Conservation (phyloP, 345 rosid species). For the Linum usitatissimum region DNA sequence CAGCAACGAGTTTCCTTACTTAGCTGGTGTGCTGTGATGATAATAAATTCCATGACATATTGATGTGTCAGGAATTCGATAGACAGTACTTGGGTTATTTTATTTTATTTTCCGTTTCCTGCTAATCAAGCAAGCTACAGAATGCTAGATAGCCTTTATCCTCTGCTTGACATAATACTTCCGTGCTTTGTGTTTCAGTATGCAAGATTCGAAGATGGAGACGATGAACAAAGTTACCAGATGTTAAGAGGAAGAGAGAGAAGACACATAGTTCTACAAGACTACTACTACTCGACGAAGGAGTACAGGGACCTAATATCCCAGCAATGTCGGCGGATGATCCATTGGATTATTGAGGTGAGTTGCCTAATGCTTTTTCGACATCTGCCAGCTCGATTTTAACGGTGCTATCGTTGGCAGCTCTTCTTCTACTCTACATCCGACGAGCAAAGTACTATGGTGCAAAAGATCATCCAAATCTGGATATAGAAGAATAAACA, state of each 20-base stretch:
- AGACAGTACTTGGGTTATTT: not conserved
- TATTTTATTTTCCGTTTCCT: not conserved
- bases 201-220: conserved; percentile 41
- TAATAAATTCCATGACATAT: too few species aligned
- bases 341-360: conserved; percentile 88
- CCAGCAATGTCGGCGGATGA: conserved; percentile 53
- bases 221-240: conserved; percentile 64
- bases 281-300: conserved; percentile 40
- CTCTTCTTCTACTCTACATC: too few species aligned
- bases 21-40: too few species aligned
- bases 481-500: too few species aligned
- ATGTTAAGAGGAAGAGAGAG: conserved; percentile 62
- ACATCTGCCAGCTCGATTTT: too few species aligned
- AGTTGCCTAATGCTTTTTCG: too few species aligned
- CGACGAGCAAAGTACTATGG: too few species aligned
- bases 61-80: not conserved
- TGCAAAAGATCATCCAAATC: too few species aligned
- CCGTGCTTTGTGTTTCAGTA: conserved; percentile 13
- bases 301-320: conserved; percentile 42
- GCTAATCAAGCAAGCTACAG: not conserved
- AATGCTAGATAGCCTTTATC: not conserved
- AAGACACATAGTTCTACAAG: conserved; percentile 43
- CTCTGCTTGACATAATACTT: not conserved
- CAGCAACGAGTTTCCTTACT: not conserved
- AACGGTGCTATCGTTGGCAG: too few species aligned